Conservation (phyloP, 192 early-diverging fungal species). For the Backusella mclennaniae region DNA sequence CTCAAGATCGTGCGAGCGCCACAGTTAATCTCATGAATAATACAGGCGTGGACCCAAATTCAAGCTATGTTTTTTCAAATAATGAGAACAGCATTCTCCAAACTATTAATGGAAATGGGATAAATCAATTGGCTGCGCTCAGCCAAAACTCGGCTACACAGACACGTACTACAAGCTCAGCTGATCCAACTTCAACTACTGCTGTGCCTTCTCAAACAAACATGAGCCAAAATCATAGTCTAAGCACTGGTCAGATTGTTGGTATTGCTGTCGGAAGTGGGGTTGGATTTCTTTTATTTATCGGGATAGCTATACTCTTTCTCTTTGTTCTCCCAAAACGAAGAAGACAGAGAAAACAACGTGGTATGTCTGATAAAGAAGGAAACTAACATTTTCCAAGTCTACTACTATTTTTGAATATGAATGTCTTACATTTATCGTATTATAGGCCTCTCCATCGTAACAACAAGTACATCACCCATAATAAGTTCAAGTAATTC, state of each 20-base stretch:
- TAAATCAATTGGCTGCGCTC: background rate
- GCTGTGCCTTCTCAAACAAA: background rate
- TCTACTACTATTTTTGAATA: background rate
- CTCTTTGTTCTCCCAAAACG: background rate
- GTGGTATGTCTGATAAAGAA: background rate
- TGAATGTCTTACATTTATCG: background rate
- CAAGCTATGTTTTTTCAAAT: background rate
- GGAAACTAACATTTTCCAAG: background rate
- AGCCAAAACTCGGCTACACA: background rate
- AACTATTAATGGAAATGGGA: background rate
- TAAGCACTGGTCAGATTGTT: background rate
- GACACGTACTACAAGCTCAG: background rate
- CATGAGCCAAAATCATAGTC: background rate
- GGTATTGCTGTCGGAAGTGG: background rate
- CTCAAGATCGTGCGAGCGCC: background rate
- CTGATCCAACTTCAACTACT: background rate
- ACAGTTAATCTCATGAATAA: background rate
- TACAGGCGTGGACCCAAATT: background rate
- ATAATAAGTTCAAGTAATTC: background rate
- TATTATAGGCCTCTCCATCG: background rate
- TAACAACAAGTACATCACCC: background rate
- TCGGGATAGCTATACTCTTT: background rate
- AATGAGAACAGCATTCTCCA: background rate
- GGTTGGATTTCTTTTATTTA: background rate
- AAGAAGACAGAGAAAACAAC: background rate